Evolutionary conservation across 139 green algal genomes (phyloP), one percentile per base, ranked within the genome.

Genomic region (Ettlia oleoabundans): DNA sequence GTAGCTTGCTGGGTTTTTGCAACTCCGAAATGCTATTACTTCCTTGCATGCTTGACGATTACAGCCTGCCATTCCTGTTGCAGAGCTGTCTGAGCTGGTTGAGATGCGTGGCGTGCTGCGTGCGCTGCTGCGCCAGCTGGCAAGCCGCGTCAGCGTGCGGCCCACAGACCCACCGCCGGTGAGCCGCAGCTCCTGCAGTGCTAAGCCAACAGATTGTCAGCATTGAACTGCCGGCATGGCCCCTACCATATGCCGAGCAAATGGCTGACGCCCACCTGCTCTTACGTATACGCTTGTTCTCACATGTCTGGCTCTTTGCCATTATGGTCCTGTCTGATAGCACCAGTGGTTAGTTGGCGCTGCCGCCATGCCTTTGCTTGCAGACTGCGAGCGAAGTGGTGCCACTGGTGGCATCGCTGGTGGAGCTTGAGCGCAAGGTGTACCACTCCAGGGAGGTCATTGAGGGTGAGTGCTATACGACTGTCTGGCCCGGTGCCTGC

Each of bases 31-130:
- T 58, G 47, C 55, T 65, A 65, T 22, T 28, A 22, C 55, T 9
- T 9, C 55, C 18, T n/a, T 65, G 55, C 55, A 5, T 28, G 15
- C 15, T 0, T 52, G 22, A 9, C 1, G 13, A 66, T 24, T 2
- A 26, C n/a, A n/a, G n/a, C n/a, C n/a, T 24, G 0, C 65, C 8
- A 22, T 5, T 32, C 33, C 24, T 51, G 32, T 22, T n/a, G 33
- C 73, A 69, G 75, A 83, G 55, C 81, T 86, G 47, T 58, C 43
- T 2, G 81, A 77, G 55, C 75, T 82, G 37, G 7, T 66, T 33
- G 68, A 73, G 37, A 53, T 68, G 68, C 71, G 81, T 3, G 71
- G 61, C 41, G 33, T 58, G 18, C 38, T 82, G 65, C 65, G 73
- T 1, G 62, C 40, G 28, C 66, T 86, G 58, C 58, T 70, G 37